Conservation (phyloP, 192 early-diverging fungal genomes). For the Podila minutissima region DNA sequence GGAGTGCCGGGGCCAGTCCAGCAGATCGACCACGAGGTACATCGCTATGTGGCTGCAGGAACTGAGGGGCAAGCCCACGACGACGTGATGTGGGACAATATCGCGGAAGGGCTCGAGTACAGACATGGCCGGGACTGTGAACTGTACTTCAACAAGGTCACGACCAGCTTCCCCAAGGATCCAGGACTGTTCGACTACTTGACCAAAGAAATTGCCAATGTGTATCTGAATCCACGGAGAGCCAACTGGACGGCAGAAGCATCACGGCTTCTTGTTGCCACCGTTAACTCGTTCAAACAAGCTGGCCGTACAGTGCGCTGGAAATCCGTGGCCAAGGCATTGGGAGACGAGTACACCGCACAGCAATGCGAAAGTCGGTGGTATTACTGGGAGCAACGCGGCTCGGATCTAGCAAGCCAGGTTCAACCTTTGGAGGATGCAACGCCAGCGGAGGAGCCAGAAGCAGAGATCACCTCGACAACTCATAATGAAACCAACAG, state of each 20-base stretch:
- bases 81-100: slow-evolving; percentile 25
- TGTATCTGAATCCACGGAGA: slow-evolving; percentile 7
- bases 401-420: not conserved
- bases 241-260: slow-evolving; percentile 14
- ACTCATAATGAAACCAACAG: not conserved
- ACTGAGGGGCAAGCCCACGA: not conserved
- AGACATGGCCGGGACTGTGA: slow-evolving; percentile 40
- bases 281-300: slow-evolving; percentile 18
- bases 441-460: not conserved
- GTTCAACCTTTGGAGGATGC: not conserved
- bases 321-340: slow-evolving; percentile 15
- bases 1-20: not conserved
- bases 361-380: slow-evolving; percentile 24
- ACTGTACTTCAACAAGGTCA: slow-evolving; percentile 21
- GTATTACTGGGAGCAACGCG: slow-evolving; percentile 24
- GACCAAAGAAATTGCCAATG: slow-evolving; percentile 11
- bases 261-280: slow-evolving; percentile 12
- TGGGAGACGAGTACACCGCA: slow-evolving; percentile 12
- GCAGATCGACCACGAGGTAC: not conserved
- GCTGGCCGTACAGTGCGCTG: slow-evolving; percentile 8
- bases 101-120: slow-evolving; percentile 46
- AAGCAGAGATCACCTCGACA: not conserved
- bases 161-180: slow-evolving; percentile 18
- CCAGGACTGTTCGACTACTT: slow-evolving; percentile 20
- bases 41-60: not conserved